Evolutionary conservation across 2,329 filamentous ascomycete species (phyloP), one percentile per base, ranked within the genome.

Genomic region (Blastomyces parvus): DNA sequence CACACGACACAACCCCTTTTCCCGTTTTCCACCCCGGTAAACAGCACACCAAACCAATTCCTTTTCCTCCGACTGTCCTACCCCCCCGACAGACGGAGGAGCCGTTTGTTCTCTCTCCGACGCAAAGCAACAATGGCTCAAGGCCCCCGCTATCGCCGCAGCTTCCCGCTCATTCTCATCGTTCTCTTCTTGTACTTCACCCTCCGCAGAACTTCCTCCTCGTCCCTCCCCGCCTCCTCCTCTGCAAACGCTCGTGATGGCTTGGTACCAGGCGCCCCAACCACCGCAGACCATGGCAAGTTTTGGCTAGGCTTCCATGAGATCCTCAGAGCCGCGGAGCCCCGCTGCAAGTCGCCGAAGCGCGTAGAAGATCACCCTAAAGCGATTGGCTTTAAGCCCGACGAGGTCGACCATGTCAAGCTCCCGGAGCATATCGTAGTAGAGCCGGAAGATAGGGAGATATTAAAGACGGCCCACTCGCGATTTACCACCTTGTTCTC

Each of bases 271-370:
- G 25, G 33, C 27, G 38, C 50, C 9, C 60, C 60, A 13, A 62
- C 62, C n/a, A 59, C 36, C 19, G 22, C 38, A n/a, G 63, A 66
- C 8, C 65, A 67, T 50, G 65, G 64, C 36, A 50, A 42, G n/a
- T 67, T 68, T 38, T 68, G 66, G 66, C 19, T 57, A 48, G 53
- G 38, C 2, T 68, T 68, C 30, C 64, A 68, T 48, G 61, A 62
- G 17, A 63, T 67, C 30, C 57, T 68, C 17, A 66, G 64, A n/a
- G 62, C 58, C 27, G 42, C 66, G 27, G 62, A 63, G 4, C 66
- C 66, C 2, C 55, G 60, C 30, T 66, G 66, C 57, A 67, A 66
- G 36, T 57, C 63, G 30, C 66, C 66, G 13, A 65, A 52, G 30
- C 61, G 65, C 11, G 40, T 65, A 27, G 66, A 65, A 53, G 62